These are phyloP conservation scores for Backusella morwellensis DNA, from an alignment of 192 early-diverging fungal species.

Conservation along the genomic window DNA sequence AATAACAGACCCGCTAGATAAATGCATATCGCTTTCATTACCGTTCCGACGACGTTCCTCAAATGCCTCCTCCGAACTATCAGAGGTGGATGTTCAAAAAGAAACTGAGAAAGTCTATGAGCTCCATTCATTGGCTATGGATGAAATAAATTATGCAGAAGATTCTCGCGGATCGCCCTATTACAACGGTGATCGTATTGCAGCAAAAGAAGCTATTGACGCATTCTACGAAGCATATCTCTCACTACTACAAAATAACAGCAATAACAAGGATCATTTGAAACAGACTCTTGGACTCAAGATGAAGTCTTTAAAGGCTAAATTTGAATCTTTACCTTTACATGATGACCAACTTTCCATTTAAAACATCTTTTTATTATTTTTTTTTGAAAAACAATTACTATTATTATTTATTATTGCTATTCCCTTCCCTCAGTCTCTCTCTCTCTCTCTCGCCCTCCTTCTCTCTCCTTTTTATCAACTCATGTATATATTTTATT, in stretches of 20 bases:
- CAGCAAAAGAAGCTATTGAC: slow-evolving; percentile 37
- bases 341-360: not conserved
- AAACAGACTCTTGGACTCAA: not conserved
- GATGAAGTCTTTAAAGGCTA: not conserved
- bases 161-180: slow-evolving; percentile 45
- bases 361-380: not conserved
- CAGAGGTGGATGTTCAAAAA: slow-evolving; percentile 4
- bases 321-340: slow-evolving; percentile 1
- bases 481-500: not conserved
- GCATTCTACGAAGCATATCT: slow-evolving; percentile 24
- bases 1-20: not conserved
- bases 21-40: not conserved
- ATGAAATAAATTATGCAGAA: slow-evolving; percentile 35
- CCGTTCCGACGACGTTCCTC: slow-evolving; percentile 11
- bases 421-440: not conserved
- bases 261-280: not conserved
- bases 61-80: slow-evolving; percentile 1
- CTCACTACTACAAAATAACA: not conserved
- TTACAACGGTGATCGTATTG: slow-evolving; percentile 39
- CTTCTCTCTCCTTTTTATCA: not conserved
- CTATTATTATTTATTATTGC: not conserved
- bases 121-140: slow-evolving; percentile 9
- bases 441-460: not conserved
- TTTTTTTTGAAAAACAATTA: not conserved
- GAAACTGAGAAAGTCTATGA: slow-evolving; percentile 4